Percentiles rank a stretch among this genome's conserved stretches.
phyloP scores from a whole-genome alignment of 805 yeast genomes.

The Kuraishia capsulata region DNA sequence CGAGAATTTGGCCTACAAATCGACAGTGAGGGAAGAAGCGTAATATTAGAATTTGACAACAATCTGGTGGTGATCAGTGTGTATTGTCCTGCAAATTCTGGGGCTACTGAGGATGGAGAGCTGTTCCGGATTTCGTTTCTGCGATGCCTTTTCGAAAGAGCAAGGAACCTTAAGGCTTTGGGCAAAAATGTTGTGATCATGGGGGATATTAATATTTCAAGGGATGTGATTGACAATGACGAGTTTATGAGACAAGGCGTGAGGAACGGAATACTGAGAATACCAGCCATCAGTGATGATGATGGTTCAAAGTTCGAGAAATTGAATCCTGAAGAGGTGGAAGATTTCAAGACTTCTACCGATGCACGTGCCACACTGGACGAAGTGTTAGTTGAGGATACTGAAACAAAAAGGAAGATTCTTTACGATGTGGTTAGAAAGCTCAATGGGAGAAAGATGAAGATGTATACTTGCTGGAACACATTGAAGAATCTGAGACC shows the following conservation, averaged over 20 bases:
- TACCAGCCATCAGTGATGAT: slow-evolving; percentile 5
- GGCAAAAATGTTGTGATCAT: slow-evolving; percentile 69
- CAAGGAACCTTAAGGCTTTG: slow-evolving; percentile 37
- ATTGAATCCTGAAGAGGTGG: slow-evolving; percentile 20
- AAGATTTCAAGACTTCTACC: slow-evolving; percentile 28
- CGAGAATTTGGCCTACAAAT: slow-evolving; percentile 28
- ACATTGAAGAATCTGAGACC: slow-evolving; percentile 69
- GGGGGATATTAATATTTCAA: slow-evolving; percentile 84
- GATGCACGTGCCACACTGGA: slow-evolving; percentile 38
- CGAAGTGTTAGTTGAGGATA: slow-evolving; percentile 21
- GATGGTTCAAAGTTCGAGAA: slow-evolving; percentile 22
- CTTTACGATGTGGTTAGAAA: slow-evolving; percentile 53
- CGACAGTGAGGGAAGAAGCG: slow-evolving; percentile 81
- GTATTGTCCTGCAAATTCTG: slow-evolving; percentile 91
- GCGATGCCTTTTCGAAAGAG: slow-evolving; percentile 49
- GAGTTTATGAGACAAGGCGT: slow-evolving; percentile 44
- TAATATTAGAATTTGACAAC: slow-evolving; percentile 62
- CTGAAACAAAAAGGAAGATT: slow-evolving; percentile 19
- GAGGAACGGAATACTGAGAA: slow-evolving; percentile 25
- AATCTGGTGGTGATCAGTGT: slow-evolving; percentile 53
- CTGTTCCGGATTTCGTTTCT: slow-evolving; percentile 49
- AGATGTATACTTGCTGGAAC: slow-evolving; percentile 90
- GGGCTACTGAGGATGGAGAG: slow-evolving; percentile 59
- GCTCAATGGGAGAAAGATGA: slow-evolving; percentile 44
- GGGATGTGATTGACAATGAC: slow-evolving; percentile 78